These are phyloP conservation scores for Mortierella sp. DNA, from an alignment of 371 early-diverging fungal genomes.

Conservation along the genomic window DNA sequence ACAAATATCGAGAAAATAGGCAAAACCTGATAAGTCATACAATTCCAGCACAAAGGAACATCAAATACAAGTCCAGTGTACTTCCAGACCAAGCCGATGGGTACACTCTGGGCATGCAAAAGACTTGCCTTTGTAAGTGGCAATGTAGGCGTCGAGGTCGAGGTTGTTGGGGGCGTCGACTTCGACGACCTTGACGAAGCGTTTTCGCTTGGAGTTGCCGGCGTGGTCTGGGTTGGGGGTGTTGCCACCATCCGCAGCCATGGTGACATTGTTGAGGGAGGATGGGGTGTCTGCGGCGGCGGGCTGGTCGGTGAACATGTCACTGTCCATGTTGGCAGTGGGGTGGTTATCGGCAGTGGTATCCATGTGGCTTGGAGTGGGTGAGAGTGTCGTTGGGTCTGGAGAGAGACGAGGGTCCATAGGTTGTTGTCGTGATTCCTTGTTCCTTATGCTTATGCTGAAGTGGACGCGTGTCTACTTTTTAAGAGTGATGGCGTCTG, in stretches of 20 bases:
- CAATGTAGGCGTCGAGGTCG: conserved; percentile 79
- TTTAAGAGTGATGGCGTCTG: background rate
- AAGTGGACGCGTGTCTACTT: conserved; percentile 21
- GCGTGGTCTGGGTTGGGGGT: conserved; percentile 17
- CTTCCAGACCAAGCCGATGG: background rate
- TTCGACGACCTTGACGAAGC: conserved; percentile 56
- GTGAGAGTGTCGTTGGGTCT: conserved; percentile 27
- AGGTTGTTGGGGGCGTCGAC: conserved; percentile 67
- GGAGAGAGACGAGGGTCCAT: conserved; percentile 56
- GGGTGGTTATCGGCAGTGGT: conserved; percentile 19
- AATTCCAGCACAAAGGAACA: background rate
- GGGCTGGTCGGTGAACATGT: conserved; percentile 33
- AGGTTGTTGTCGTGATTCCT: conserved; percentile 15
- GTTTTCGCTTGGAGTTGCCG: conserved; percentile 57
- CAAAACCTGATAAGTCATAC: background rate
- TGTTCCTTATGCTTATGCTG: conserved; percentile 30
- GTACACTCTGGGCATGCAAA: background rate
- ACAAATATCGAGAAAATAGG: background rate
- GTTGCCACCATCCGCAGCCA: conserved; percentile 48
- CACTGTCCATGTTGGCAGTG: conserved; percentile 29
- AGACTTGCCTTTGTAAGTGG: conserved; percentile 72
- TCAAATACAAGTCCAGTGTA: background rate
- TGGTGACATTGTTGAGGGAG: conserved; percentile 33
- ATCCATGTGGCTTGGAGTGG: conserved; percentile 51
- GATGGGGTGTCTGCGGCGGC: conserved; percentile 43